A percentile compares a stretch with the other conserved stretches of the same genome.
Evolutionary conservation across 2,329 filamentous ascomycete species (phyloP).

Genomic region (Dothiorella sarmentorum): DNA sequence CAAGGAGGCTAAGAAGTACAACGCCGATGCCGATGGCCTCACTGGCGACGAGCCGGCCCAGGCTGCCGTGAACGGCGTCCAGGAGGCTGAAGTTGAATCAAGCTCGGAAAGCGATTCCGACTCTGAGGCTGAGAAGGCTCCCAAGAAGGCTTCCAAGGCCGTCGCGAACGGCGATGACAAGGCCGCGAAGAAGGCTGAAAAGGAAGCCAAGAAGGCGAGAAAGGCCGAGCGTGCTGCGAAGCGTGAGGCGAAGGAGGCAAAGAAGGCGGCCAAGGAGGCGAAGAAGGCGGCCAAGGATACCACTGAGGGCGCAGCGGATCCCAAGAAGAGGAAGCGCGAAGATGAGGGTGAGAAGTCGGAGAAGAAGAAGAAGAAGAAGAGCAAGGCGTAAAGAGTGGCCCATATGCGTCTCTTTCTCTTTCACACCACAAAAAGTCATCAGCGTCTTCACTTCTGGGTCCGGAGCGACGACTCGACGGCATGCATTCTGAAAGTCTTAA

Average conservation of each 20-base stretch:
- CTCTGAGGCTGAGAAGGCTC: conserved; percentile 29
- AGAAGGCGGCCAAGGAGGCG: conserved; percentile 50
- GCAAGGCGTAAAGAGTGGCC: conserved; percentile 31
- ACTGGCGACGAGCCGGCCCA: conserved; percentile 62
- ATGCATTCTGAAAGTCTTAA: conserved; percentile 12
- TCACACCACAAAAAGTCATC: conserved; percentile 5
- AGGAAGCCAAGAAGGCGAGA: conserved; percentile 40
- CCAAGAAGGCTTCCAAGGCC: conserved; percentile 24
- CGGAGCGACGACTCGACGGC: conserved; percentile 6
- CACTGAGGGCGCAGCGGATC: conserved; percentile 48
- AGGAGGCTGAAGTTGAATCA: conserved; percentile 45
- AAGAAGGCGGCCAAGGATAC: conserved; percentile 52
- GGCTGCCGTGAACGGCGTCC: conserved; percentile 47
- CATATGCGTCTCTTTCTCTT: not conserved
- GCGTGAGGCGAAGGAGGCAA: conserved; percentile 47
- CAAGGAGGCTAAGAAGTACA: conserved; percentile 92
- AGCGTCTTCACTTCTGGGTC: conserved; percentile 11
- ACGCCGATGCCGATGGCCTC: conserved; percentile 86
- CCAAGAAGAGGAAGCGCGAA: conserved; percentile 50
- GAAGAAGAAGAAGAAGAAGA: conserved; percentile 65
- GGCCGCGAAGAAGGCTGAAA: conserved; percentile 37
- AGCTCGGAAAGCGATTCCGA: conserved; percentile 36
- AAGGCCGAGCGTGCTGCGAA: conserved; percentile 40
- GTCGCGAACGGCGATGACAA: conserved; percentile 23
- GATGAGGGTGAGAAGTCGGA: conserved; percentile 56